Percentiles rank a stretch among this genome's conserved stretches.
Evolutionary conservation across 2,329 filamentous ascomycete species (phyloP).

Genomic region (Xylariales sp.): DNA sequence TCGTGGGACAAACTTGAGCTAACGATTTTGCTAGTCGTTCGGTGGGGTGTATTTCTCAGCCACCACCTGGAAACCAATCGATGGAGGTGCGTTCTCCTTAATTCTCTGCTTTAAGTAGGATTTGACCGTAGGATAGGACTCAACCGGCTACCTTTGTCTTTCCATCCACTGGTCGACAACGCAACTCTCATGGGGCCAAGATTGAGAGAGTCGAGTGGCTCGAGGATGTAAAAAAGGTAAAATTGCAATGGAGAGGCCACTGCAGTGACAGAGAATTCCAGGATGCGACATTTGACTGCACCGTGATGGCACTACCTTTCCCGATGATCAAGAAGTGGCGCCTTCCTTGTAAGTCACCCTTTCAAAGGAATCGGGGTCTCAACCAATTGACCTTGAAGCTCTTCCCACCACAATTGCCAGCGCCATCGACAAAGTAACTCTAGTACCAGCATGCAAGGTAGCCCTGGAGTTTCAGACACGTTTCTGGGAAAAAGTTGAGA

Average conservation of each 20-base stretch:
- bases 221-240: constrained; percentile 45
- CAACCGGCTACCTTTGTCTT: constrained; percentile 55
- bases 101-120: too few species aligned
- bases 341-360: too few species aligned
- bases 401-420: constrained; percentile 38
- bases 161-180: constrained; percentile 56
- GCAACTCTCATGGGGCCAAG: constrained; percentile 50
- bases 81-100: too few species aligned
- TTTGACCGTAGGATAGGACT: too few species aligned
- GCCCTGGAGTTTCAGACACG: constrained; percentile 65
- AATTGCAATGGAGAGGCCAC: constrained; percentile 51
- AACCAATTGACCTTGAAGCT: too few species aligned
- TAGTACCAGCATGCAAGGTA: constrained; percentile 49
- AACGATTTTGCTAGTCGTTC: too few species aligned
- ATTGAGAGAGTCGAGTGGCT: constrained; percentile 54
- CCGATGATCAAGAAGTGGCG: constrained; percentile 59
- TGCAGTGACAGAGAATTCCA: constrained; percentile 25
- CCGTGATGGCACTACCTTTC: constrained; percentile 62
- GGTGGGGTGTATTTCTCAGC: constrained; percentile 57
- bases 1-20: too few species aligned
- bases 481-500: constrained; percentile 48
- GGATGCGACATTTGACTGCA: constrained; percentile 58
- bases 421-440: constrained; percentile 43
- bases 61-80: constrained; percentile 59
- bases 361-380: too few species aligned